These are phyloP conservation scores for Podaxis rugospora DNA, from an alignment of 768 basidiomycete species.

Conservation along the genomic window DNA sequence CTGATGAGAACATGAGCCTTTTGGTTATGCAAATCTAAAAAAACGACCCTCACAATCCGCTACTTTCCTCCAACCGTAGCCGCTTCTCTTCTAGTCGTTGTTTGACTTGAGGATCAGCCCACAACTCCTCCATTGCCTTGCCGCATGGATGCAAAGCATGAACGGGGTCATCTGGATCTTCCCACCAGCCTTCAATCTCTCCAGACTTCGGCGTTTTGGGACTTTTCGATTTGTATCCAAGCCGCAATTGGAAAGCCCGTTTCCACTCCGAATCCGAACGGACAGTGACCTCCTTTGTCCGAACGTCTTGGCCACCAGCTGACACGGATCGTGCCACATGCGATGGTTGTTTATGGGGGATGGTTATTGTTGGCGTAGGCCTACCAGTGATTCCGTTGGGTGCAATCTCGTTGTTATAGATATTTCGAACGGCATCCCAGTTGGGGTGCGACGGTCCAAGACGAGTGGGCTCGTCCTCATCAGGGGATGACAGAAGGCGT, in stretches of 20 bases:
- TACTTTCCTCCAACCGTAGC: conserved; percentile 74
- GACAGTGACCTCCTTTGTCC: conserved; percentile 49
- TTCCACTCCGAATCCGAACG: conserved; percentile 64
- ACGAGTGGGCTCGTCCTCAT: conserved; percentile 67
- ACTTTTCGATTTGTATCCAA: conserved; percentile 53
- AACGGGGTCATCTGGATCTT: conserved; percentile 79
- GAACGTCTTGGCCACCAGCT: conserved; percentile 16
- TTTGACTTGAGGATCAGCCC: conserved; percentile 69
- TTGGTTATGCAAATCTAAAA: conserved; percentile 10
- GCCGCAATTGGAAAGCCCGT: conserved; percentile 49
- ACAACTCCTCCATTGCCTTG: conserved; percentile 66
- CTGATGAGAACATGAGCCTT: conserved; percentile 29
- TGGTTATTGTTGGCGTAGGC: conserved; percentile 45
- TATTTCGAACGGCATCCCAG: conserved; percentile 31
- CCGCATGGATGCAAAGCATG: conserved; percentile 64
- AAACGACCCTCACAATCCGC: conserved; percentile 70
- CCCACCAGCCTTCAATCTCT: conserved; percentile 80
- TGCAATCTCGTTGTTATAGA: conserved; percentile 20
- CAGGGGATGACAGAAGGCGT: conserved; percentile 60
- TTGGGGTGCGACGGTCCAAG: conserved; percentile 35
- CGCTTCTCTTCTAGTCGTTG: conserved; percentile 60
- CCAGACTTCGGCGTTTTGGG: conserved; percentile 68
- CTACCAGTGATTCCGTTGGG: conserved; percentile 30
- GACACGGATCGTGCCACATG: conserved; percentile 17
- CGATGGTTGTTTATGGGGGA: conserved; percentile 32